These are phyloP conservation scores for Colletotrichum sp. DNA, from an alignment of 2,329 filamentous ascomycete species.

Conservation along the genomic window DNA sequence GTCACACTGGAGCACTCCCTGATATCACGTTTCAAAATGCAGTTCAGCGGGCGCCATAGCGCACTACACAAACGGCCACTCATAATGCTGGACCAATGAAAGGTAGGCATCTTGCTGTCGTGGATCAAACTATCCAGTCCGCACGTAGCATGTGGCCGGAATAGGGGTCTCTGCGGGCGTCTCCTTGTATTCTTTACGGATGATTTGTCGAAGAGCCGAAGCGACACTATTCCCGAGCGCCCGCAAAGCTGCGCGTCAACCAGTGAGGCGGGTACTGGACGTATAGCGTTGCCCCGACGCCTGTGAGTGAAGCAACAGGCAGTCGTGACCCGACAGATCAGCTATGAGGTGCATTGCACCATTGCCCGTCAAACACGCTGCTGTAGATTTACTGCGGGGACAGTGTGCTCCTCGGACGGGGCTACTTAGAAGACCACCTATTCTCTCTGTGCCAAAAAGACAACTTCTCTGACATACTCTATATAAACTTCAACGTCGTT, in stretches of 20 bases:
- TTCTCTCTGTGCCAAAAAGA: not conserved
- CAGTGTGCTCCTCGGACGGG: not conserved
- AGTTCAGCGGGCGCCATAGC: not conserved
- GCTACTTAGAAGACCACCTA: rapidly evolving
- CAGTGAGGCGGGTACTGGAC: not conserved
- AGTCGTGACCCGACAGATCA: not conserved
- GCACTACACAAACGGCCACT: no score
- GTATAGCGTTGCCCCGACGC: not conserved
- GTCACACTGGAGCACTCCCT: not conserved
- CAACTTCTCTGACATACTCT: not conserved
- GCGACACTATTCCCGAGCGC: rapidly evolving
- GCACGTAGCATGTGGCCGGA: not conserved
- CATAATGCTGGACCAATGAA: not conserved
- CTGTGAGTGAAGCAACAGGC: not conserved
- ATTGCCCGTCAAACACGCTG: not conserved
- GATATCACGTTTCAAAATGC: not conserved
- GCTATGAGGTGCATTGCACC: not conserved
- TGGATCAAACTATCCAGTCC: not conserved
- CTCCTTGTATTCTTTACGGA: rapidly evolving
- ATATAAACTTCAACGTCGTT: no score
- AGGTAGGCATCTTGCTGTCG: no score
- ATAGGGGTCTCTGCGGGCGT: not conserved
- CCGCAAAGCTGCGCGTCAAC: not conserved
- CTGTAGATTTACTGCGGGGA: rapidly evolving
- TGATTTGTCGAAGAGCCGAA: not conserved